Conservation (phyloP, 208 protist genomes). For the Wallacemonas sp. region DNA sequence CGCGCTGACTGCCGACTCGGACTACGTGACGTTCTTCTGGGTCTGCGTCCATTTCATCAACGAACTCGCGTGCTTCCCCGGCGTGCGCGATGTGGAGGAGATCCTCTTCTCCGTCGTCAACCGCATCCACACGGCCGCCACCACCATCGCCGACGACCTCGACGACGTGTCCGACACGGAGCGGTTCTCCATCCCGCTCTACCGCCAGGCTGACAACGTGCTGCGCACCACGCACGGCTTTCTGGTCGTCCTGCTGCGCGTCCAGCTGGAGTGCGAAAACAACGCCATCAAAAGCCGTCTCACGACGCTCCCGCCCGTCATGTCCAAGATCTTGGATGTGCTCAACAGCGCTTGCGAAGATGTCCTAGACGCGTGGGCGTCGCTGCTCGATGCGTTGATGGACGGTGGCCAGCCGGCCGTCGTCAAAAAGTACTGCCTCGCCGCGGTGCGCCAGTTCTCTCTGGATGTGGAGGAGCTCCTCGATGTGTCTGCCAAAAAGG, state of each 20-base stretch:
- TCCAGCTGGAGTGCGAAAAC: slow-evolving; percentile 89
- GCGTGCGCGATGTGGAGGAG: slow-evolving; percentile 62
- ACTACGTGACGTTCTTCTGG: slow-evolving; percentile 91
- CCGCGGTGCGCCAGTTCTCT: slow-evolving; percentile 64
- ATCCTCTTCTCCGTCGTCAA: slow-evolving; percentile 74
- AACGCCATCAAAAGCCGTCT: slow-evolving; percentile 71
- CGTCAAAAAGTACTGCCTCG: slow-evolving; percentile 65
- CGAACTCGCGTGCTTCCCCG: slow-evolving; percentile 65
- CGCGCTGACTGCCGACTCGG: slow-evolving; percentile 80
- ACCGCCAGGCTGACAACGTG: slow-evolving; percentile 52
- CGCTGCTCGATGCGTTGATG: slow-evolving; percentile 54
- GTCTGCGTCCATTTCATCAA: slow-evolving; percentile 86
- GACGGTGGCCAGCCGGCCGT: slow-evolving; percentile 50
- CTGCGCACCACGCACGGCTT: slow-evolving; percentile 64
- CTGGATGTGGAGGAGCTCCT: slow-evolving; percentile 76
- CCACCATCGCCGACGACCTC: slow-evolving; percentile 49
- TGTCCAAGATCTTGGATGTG: slow-evolving; percentile 75
- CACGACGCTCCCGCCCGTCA: slow-evolving; percentile 60
- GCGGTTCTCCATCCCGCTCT: slow-evolving; percentile 49
- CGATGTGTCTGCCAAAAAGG: slow-evolving; percentile 70
- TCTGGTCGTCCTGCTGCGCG: slow-evolving; percentile 66
- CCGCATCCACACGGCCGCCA: slow-evolving; percentile 64
- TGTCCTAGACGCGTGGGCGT: slow-evolving; percentile 71
- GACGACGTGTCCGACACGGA: slow-evolving; percentile 32
- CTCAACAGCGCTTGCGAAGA: slow-evolving; percentile 68